Evolutionary conservation across 2,329 filamentous ascomycete species (phyloP), one percentile per base, ranked within the genome.

Genomic region (Alternaria hordeiaustralica): DNA sequence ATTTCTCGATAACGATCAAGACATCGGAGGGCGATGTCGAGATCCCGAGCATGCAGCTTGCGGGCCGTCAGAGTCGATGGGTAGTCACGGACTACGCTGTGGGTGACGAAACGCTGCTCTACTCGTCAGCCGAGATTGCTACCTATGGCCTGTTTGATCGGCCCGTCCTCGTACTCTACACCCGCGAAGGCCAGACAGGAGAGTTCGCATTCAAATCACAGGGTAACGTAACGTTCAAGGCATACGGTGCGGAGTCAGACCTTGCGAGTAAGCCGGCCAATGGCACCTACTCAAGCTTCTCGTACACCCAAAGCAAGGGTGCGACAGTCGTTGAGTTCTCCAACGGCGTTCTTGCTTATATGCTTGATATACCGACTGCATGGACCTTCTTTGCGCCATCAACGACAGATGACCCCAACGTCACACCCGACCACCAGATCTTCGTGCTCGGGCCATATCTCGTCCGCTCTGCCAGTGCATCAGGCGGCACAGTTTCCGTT

Each of bases 321-420:
- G 67, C 79, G 3, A 85, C 83, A 0, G 80, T 82, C 0, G 70
- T 88, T 2, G 76, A 82, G 43, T 84, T 87, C 56, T 83, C 83
- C 4, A 84, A 86, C 54, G 83, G 83, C 1, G 78, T 85, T 3
- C 62, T 87, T 1, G 77, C 85, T 5, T 86, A 87, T 59, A 78
- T 89, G 6, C 79, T 88, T 5, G 86, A 88, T 46, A 81, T 84
- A 21, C 73, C 81, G 11, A 83, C 85, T 0, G 87, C 85, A 2
- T 88, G 85, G 83, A 84, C 83, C 6, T 87, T 88, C 71, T 88
- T 85, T 78, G 86, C 86, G 2, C 83, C 86, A 4, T 78, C 83
- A 2, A 78, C 87, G 8, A 83, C 82, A 0, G 70, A 68, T 1
- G 78, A 84, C 58, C 86, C 86, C 0, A 74, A 81, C 44, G 82